phyloP scores from a whole-genome alignment of 345 rosid genomes.

The Hirschfeldia incana region DNA sequence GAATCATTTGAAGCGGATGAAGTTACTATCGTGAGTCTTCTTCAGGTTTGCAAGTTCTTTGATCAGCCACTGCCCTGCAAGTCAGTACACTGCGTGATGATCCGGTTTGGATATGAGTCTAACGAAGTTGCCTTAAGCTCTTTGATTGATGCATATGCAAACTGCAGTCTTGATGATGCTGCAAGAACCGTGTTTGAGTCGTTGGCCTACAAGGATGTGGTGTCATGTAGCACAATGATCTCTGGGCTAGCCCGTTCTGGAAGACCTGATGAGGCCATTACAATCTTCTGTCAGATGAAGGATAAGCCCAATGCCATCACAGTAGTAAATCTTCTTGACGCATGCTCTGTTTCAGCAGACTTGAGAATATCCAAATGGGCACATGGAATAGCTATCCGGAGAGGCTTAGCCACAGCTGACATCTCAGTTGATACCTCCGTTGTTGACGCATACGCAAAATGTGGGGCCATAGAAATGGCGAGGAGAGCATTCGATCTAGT shows the following conservation, averaged over 20 bases:
- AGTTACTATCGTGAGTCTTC: slow-evolving; percentile 57
- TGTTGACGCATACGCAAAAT: slow-evolving; percentile 69
- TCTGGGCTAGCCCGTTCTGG: slow-evolving; percentile 56
- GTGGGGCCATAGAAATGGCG: slow-evolving; percentile 52
- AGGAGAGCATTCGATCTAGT: slow-evolving; percentile 58
- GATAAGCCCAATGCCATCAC: slow-evolving; percentile 51
- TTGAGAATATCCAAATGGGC: slow-evolving; percentile 61
- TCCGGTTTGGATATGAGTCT: slow-evolving; percentile 45
- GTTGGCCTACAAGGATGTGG: slow-evolving; percentile 47
- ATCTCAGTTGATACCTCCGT: slow-evolving; percentile 63
- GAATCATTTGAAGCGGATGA: slow-evolving; percentile 48
- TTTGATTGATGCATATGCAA: slow-evolving; percentile 66
- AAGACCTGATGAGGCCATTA: slow-evolving; percentile 54
- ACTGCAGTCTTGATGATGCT: slow-evolving; percentile 45
- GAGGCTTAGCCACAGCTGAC: slow-evolving; percentile 46
- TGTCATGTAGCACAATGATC: slow-evolving; percentile 74
- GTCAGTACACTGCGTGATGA: slow-evolving; percentile 54
- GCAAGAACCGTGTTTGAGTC: slow-evolving; percentile 49
- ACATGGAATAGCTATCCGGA: slow-evolving; percentile 66
- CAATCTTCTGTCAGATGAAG: slow-evolving; percentile 53
- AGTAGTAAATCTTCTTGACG: slow-evolving; percentile 56
- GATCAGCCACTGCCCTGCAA: slow-evolving; percentile 47
- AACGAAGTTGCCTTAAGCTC: slow-evolving; percentile 51
- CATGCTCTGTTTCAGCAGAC: slow-evolving; percentile 62
- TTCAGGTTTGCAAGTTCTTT: slow-evolving; percentile 57